These are phyloP conservation scores for Chlorella sp. DNA, from an alignment of 139 green algal genomes.

Conservation along the genomic window DNA sequence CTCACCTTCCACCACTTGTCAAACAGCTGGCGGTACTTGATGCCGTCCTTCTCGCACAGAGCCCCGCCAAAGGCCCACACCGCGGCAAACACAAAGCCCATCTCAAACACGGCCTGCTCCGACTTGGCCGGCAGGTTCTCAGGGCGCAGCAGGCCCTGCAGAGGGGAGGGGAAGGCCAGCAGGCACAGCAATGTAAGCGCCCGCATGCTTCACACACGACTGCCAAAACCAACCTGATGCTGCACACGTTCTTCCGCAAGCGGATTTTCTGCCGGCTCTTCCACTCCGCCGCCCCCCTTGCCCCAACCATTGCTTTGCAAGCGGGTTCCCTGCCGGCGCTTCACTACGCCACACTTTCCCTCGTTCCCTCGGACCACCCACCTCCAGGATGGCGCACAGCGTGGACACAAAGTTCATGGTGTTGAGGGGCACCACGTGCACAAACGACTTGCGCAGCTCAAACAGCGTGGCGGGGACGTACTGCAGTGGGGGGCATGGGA, in stretches of 20 bases:
- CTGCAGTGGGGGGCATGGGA: no score
- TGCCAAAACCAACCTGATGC: neutral
- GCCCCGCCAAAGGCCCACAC: constrained; percentile 89
- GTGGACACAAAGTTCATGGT: constrained; percentile 83
- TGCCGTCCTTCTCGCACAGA: constrained; percentile 86
- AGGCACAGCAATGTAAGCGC: neutral
- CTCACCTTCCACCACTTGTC: constrained; percentile 92
- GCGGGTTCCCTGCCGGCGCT: neutral
- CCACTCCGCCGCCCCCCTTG: neutral
- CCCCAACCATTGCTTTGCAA: neutral
- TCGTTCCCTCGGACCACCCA: constrained; percentile 16
- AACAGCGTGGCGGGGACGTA: constrained; percentile 90
- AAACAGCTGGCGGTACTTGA: constrained; percentile 86
- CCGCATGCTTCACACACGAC: neutral
- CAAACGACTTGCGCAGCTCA: constrained; percentile 86
- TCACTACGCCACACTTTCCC: neutral
- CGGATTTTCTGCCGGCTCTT: neutral
- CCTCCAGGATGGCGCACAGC: constrained; percentile 88
- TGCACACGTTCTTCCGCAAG: neutral
- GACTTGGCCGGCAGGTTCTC: constrained; percentile 82
- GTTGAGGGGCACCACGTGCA: constrained; percentile 79
- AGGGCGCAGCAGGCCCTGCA: constrained; percentile 64
- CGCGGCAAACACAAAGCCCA: constrained; percentile 91
- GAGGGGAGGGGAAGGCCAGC: neutral
- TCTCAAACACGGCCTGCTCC: constrained; percentile 84